These are phyloP conservation scores for Candida tibetensis DNA, from an alignment of 805 yeast genomes.

Conservation along the genomic window DNA sequence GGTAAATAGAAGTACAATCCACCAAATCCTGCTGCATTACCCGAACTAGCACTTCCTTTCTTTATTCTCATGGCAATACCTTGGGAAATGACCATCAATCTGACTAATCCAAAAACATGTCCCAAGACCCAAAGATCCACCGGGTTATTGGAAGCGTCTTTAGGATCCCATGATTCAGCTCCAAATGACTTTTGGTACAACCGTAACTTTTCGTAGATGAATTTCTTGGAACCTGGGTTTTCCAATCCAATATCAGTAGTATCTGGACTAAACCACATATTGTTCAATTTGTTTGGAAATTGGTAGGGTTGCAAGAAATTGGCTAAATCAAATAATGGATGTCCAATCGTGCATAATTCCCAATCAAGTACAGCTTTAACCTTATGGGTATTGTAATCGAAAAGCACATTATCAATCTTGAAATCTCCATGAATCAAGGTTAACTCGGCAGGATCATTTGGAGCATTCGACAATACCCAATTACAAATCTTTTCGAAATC, in stretches of 20 bases:
- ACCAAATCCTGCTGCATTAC: constrained; percentile 44
- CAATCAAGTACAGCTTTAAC: constrained; percentile 61
- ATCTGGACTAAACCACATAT: constrained; percentile 23
- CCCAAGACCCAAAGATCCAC: constrained; percentile 49
- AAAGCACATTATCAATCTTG: constrained; percentile 62
- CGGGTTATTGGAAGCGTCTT: constrained; percentile 42
- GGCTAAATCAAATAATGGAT: constrained; percentile 60
- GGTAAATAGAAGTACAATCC: constrained; percentile 31
- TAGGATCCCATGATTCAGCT: constrained; percentile 26
- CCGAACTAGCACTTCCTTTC: constrained; percentile 53
- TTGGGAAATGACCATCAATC: constrained; percentile 57
- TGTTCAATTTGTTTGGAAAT: constrained; percentile 39
- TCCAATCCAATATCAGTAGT: constrained; percentile 33
- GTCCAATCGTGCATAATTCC: constrained; percentile 66
- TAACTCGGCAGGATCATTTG: constrained; percentile 44
- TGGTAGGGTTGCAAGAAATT: constrained; percentile 56
- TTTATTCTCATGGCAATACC: constrained; percentile 58
- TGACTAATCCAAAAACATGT: constrained; percentile 51
- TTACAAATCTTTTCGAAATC: constrained; percentile 38
- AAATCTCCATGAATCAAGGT: constrained; percentile 62
- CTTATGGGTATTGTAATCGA: constrained; percentile 49
- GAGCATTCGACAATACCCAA: constrained; percentile 45
- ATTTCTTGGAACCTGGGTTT: constrained; percentile 20
- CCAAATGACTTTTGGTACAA: constrained; percentile 24
- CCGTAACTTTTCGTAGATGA: constrained; percentile 23